Conservation (phyloP, 768 basidiomycete genomes). For the Pleurotus cornucopiae region DNA sequence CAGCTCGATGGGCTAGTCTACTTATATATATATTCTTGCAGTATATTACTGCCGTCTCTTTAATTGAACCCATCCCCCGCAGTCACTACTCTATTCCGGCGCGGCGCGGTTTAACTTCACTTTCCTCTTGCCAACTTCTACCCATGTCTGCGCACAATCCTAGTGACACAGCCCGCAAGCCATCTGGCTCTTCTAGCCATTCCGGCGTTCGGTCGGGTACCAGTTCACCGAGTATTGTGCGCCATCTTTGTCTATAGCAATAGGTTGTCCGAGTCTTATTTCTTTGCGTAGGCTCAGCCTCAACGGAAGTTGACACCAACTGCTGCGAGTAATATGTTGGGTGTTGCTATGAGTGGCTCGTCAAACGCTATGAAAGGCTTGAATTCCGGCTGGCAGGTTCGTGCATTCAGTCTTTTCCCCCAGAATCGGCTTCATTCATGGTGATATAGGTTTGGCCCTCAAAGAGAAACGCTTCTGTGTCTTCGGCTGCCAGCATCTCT, state of each 20-base stretch:
- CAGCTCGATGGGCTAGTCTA: background rate
- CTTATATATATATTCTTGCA: background rate
- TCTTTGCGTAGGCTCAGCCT: constrained; percentile 26
- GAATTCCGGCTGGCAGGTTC: constrained; percentile 66
- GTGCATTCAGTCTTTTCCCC: constrained; percentile 17
- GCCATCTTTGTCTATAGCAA: constrained; percentile 15
- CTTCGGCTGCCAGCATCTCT: constrained; percentile 50
- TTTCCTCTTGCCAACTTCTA: constrained; percentile 6
- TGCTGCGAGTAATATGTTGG: constrained; percentile 45
- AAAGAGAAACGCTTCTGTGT: constrained; percentile 57
- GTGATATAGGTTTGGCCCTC: constrained; percentile 56
- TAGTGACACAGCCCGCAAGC: constrained; percentile 54
- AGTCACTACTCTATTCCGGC: background rate
- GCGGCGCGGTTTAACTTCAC: too few relatives aligned
- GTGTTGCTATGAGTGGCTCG: constrained; percentile 43
- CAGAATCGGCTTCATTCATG: constrained; percentile 10
- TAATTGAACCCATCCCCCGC: background rate
- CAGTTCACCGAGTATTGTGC: constrained; percentile 55
- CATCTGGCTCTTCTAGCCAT: constrained; percentile 65
- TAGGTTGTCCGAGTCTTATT: constrained; percentile 6
- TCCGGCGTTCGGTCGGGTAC: constrained; percentile 62
- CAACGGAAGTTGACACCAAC: constrained; percentile 44
- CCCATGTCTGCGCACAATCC: constrained; percentile 31
- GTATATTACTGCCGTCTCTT: background rate
- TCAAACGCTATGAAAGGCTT: constrained; percentile 42